Evolutionary conservation across 768 basidiomycete species (phyloP).

Genomic region (Asterophora parasitica): DNA sequence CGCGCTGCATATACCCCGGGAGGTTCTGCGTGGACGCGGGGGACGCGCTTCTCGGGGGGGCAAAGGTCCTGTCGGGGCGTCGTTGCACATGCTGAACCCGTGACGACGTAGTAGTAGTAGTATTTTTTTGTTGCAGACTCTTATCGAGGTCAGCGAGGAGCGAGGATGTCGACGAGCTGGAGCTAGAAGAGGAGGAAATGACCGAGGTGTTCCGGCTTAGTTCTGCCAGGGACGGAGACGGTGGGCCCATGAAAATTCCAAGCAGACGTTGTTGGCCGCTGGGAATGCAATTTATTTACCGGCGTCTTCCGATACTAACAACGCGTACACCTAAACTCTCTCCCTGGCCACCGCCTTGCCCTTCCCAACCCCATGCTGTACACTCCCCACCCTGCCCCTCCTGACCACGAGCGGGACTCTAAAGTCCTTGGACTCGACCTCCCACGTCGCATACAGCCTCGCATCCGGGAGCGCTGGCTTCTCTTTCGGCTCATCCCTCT

Average conservation of each 20-base stretch:
- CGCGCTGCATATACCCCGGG: slow-evolving; percentile 56
- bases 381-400: slow-evolving; percentile 30
- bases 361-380: slow-evolving; percentile 18
- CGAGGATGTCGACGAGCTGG: slow-evolving; percentile 39
- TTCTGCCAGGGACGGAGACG: slow-evolving; percentile 40
- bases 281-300: not conserved
- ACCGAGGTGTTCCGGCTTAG: slow-evolving; percentile 75
- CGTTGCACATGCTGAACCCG: too few relatives aligned
- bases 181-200: slow-evolving; percentile 65
- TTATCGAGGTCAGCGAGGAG: slow-evolving; percentile 32
- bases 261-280: too few relatives aligned
- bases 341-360: not conserved
- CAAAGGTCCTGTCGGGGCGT: slow-evolving; percentile 60
- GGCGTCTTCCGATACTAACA: not conserved
- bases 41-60: slow-evolving; percentile 56
- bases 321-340: too few relatives aligned
- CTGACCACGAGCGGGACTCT: slow-evolving; percentile 27
- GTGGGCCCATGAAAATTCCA: not conserved
- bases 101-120: too few relatives aligned
- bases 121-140: not conserved
- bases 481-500: slow-evolving; percentile 20
- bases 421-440: slow-evolving; percentile 49
- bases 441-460: slow-evolving; percentile 53
- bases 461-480: slow-evolving; percentile 45
- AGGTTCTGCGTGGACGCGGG: slow-evolving; percentile 32